Evolutionary conservation across 2,329 filamentous ascomycete genomes (phyloP), one percentile per base, ranked within the genome.

Genomic region (Rhynchosporium secalis): DNA sequence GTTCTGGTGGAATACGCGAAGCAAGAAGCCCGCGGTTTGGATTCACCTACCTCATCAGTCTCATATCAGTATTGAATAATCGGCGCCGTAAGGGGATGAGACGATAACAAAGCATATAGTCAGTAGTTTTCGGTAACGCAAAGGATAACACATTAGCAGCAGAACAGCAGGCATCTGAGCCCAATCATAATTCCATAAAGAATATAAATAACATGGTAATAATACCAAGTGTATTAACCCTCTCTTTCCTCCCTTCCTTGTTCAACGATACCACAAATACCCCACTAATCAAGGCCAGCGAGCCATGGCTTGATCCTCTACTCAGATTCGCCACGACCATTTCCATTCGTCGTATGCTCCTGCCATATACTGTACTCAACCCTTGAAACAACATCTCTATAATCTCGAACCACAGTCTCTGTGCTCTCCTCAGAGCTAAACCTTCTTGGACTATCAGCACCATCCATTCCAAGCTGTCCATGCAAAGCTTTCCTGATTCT

Each of bases 361-460:
- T 7, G 49, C 62, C 60, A 65, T 26, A 49, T 46, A 43, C 55
- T 66, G 55, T 61, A 62, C 5, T 65, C 66, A 13, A 57, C 65
- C 8, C 56, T 65, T 15, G 41, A 56, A 15, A 55, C 43, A 36
- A 58, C 33, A 1, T 58, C 51, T 40, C 56, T 9, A 20, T 52
- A 31, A 43, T 64, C 69, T 12, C 62, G 63, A 40, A 70, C 56
- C n/a, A 71, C 66, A 8, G 69, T 71, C n/a, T 63, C 63, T 48
- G 51, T 68, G 29, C 67, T 70, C 4, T 65, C 61, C 4, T 70
- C 63, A 9, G 69, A 70, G 36, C 41, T 54, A 56, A 48, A 57
- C 1, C 28, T 26, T 20, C 20, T 46, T 13, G 59, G 51, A 12
- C 58, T 64, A 8, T 26, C 57, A 5, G 61, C 60, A 43, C 66